phyloP scores from a whole-genome alignment of 176 grass and related monocot species.

The Juncus inflexus region DNA sequence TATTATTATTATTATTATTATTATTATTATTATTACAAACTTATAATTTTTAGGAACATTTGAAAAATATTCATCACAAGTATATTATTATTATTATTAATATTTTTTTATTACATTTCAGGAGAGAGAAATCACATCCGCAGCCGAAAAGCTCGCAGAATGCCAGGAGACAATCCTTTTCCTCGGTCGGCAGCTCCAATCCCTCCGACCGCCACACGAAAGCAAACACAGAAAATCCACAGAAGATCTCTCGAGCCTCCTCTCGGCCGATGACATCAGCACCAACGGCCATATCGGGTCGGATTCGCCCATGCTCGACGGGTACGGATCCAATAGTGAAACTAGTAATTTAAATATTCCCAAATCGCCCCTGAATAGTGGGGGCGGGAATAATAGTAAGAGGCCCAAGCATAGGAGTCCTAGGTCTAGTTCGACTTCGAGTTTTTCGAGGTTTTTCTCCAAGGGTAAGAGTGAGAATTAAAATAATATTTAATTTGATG shows the following conservation, averaged over 20 bases:
- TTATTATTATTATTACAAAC: too few relatives aligned
- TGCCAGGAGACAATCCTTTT: constrained; percentile 96
- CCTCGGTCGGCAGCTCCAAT: constrained; percentile 83
- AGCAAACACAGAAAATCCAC: constrained; percentile 42
- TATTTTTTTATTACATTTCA: too few relatives aligned
- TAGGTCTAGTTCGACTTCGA: constrained; percentile 57
- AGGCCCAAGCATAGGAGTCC: constrained; percentile 69
- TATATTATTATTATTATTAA: too few relatives aligned
- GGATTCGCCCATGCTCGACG: constrained; percentile 45
- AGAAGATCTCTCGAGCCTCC: constrained; percentile 51
- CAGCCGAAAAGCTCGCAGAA: constrained; percentile 90
- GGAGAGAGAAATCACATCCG: constrained; percentile 81
- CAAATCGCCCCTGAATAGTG: constrained; percentile 36
- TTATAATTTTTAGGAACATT: too few relatives aligned
- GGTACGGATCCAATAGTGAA: constrained; percentile 40
- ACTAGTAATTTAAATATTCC: constrained; percentile 38
- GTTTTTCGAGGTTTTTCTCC: constrained; percentile 75
- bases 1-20: too few relatives aligned
- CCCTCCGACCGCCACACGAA: constrained; percentile 68
- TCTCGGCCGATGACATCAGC: constrained; percentile 25
- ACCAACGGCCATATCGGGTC: constrained; percentile 36
- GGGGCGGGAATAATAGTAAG: constrained; percentile 37
- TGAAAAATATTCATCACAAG: too few relatives aligned
- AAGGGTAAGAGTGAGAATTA: constrained; percentile 59
- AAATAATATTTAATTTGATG: constrained; percentile 6